Evolutionary conservation across 1,284 basidiomycete genomes (phyloP).

Genomic region (Tetrapyrgos nigripes): DNA sequence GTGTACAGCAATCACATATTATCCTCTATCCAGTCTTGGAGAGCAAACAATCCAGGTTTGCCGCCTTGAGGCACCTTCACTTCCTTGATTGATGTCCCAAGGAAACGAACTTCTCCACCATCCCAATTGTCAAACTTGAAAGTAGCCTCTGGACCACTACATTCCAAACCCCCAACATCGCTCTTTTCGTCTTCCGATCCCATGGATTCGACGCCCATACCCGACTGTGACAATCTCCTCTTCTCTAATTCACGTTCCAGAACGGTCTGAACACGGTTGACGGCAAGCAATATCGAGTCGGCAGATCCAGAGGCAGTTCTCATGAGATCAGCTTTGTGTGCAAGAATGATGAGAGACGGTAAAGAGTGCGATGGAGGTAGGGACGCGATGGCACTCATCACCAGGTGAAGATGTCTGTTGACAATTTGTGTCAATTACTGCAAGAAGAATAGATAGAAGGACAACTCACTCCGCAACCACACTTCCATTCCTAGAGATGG

Average conservation of each 20-base stretch:
- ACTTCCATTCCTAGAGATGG: constrained; percentile 73
- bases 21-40: constrained; percentile 60
- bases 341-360: constrained; percentile 69
- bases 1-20: constrained; percentile 38
- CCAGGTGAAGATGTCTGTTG: constrained; percentile 70
- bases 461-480: constrained; percentile 77
- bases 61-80: constrained; percentile 45
- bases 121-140: constrained; percentile 83
- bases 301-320: constrained; percentile 52
- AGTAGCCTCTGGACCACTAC: constrained; percentile 49
- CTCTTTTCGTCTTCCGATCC: constrained; percentile 70
- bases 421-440: background rate
- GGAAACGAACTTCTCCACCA: constrained; percentile 72
- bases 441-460: background rate
- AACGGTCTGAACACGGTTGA: constrained; percentile 72
- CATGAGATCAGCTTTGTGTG: constrained; percentile 77
- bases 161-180: constrained; percentile 71
- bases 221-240: constrained; percentile 63
- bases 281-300: constrained; percentile 59
- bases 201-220: constrained; percentile 73
- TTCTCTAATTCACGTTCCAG: constrained; percentile 85
- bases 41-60: constrained; percentile 47
- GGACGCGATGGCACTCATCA: constrained; percentile 72
- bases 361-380: constrained; percentile 70
- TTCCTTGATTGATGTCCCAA: constrained; percentile 59